A percentile compares a stretch with the other conserved stretches of the same genome.
Evolutionary conservation across 148 eudicot species (phyloP).

Genomic region (Vaccinium macrocarpon): DNA sequence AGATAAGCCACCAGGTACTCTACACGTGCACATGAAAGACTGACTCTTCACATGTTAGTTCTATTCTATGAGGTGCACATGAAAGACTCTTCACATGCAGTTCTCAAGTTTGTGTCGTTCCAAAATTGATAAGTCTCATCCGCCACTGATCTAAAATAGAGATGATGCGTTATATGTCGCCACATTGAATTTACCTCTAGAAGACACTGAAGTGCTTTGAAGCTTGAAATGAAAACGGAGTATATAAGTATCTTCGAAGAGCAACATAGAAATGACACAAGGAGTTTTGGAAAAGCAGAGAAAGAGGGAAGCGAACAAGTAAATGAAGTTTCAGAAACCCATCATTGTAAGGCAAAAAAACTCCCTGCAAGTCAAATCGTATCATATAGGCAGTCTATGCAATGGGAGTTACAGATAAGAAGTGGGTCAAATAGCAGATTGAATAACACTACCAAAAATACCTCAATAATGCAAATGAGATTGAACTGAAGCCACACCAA

Average conservation of each 20-base stretch:
- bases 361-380: not conserved
- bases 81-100: not conserved
- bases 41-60: not conserved
- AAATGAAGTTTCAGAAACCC: not conserved
- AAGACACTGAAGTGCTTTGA: not conserved
- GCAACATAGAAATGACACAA: not conserved
- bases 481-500: slow-evolving; percentile 1
- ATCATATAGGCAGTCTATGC: not conserved
- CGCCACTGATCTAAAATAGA: not conserved
- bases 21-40: not conserved
- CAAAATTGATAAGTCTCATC: not conserved
- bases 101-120: not conserved
- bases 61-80: not conserved
- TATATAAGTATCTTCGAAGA: not conserved
- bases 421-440: not conserved
- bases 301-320: not conserved
- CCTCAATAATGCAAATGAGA: not conserved
- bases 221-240: not conserved
- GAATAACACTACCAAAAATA: not conserved
- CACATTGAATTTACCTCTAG: not conserved
- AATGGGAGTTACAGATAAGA: not conserved
- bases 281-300: not conserved
- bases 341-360: no score
- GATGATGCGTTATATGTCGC: not conserved
- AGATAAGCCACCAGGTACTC: not conserved